Evolutionary conservation across 768 basidiomycete species (phyloP), one percentile per base, ranked within the genome.

Genomic region (Kwoniella mangroviensis): DNA sequence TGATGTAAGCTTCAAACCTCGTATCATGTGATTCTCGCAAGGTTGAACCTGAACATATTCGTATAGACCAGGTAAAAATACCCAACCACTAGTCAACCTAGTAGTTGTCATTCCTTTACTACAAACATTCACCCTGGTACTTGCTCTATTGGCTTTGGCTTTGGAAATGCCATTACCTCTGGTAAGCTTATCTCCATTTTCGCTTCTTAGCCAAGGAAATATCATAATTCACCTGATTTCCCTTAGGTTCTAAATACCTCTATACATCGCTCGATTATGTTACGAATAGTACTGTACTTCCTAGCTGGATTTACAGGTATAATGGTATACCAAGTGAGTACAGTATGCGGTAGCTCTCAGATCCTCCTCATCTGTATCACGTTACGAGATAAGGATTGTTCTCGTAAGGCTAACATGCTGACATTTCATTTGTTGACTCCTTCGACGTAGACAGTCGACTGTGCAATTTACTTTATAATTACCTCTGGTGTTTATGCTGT

Each of bases 91-190:
- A 83, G 85, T 91, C 65, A 84, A 85, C 10, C 79, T 94, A 75
- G 93, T 93, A 71, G 90, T 96, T 84, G 90, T 90, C 73, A 77
- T 85, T 6, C 94, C 94, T 6, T 71, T 94, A 65, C 83, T 97
- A 49, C 94, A 90, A 73, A 87, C 90, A 42, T 24, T 90, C 34
- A 85, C 88, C 52, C 88, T 95, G 80, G 54, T 89, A 26, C 73
- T 92, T 43, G 90, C 86, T 12, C 75, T 90, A 65, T 72, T 85
- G 54, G 85, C 91, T 26, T 78, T 93, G 56, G 86, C 87, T 0
- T 75, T 97, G 63, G 93, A 96, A 82, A 88, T 88, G 72, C 92
- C 94, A 0, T 73, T 90, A 40, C 89, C 90, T 5, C 52, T 68
- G 19, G 67, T 82, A 34, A 34, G 73, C 68, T 15, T n/a, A 41